These are phyloP conservation scores for Viola odorata DNA, from an alignment of 345 rosid species.

Conservation along the genomic window DNA sequence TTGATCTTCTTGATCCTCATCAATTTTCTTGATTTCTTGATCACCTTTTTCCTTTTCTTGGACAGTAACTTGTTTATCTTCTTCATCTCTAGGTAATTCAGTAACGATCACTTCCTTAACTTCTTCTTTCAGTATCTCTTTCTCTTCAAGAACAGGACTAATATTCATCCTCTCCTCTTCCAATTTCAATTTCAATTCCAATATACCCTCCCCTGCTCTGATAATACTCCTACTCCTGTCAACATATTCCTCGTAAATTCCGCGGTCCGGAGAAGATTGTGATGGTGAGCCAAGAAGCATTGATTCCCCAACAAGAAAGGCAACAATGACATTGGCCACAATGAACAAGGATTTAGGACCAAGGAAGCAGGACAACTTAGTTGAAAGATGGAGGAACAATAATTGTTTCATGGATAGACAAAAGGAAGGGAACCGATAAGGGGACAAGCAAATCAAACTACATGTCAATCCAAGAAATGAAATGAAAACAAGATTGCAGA, in stretches of 20 bases:
- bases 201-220: neutral
- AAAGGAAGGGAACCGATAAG: slow-evolving; percentile 23
- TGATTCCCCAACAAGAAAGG: slow-evolving; percentile 49
- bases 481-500: slow-evolving; percentile 19
- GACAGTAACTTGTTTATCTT: neutral
- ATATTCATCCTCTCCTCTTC: neutral
- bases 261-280: slow-evolving; percentile 7
- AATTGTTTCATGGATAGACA: slow-evolving; percentile 18
- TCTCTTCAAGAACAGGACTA: neutral
- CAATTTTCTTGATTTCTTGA: neutral
- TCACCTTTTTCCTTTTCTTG: slow-evolving; percentile 3
- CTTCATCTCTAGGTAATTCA: neutral
- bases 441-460: slow-evolving; percentile 16
- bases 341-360: slow-evolving; percentile 45
- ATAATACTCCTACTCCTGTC: slow-evolving; percentile 21
- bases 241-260: slow-evolving; percentile 44
- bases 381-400: slow-evolving; percentile 21
- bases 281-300: slow-evolving; percentile 13
- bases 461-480: slow-evolving; percentile 26
- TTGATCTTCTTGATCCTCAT: slow-evolving; percentile 15
- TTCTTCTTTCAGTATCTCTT: slow-evolving; percentile 6
- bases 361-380: slow-evolving; percentile 21
- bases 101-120: neutral
- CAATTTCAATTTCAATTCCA: neutral
- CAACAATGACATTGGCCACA: slow-evolving; percentile 45